Conservation (phyloP, 23 red algal species). For the Agarophyton chilense region DNA sequence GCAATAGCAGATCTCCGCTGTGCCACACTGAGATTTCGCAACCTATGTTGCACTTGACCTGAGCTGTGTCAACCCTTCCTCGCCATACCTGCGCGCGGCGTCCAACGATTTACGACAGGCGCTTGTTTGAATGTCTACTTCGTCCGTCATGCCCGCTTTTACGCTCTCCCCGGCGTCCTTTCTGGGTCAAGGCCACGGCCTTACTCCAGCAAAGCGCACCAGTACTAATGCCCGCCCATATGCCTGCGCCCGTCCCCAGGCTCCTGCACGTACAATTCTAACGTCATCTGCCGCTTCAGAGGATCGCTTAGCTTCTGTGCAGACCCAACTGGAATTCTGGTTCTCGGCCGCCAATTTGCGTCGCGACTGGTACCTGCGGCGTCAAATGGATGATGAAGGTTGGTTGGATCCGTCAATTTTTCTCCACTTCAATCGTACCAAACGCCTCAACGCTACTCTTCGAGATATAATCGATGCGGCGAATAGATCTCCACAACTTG, state of each 20-base stretch:
- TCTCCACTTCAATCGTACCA: constrained; percentile 42
- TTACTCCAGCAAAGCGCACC: neutral
- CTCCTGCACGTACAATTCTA: neutral
- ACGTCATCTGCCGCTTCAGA: neutral
- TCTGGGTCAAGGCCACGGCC: neutral
- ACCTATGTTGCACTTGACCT: too few species aligned
- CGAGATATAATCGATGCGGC: constrained; percentile 40
- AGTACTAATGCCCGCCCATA: neutral
- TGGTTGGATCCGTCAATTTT: constrained; percentile 60
- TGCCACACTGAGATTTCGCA: too few species aligned
- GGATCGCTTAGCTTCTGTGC: constrained; percentile 7
- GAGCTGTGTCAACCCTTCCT: too few species aligned
- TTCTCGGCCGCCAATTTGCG: constrained; percentile 53
- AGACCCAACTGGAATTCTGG: constrained; percentile 56
- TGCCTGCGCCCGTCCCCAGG: neutral
- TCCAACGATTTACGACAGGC: neutral
- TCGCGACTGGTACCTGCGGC: constrained; percentile 58
- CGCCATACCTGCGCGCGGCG: neutral
- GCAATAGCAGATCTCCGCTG: too few species aligned
- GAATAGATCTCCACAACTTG: constrained; percentile 15
- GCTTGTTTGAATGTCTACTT: neutral
- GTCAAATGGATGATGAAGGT: constrained; percentile 49
- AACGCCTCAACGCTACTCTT: constrained; percentile 25
- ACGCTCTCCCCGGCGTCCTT: neutral
- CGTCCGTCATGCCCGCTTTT: neutral